Evolutionary conservation across 2,329 filamentous ascomycete genomes (phyloP).

Genomic region (Stemphylium beticola): DNA sequence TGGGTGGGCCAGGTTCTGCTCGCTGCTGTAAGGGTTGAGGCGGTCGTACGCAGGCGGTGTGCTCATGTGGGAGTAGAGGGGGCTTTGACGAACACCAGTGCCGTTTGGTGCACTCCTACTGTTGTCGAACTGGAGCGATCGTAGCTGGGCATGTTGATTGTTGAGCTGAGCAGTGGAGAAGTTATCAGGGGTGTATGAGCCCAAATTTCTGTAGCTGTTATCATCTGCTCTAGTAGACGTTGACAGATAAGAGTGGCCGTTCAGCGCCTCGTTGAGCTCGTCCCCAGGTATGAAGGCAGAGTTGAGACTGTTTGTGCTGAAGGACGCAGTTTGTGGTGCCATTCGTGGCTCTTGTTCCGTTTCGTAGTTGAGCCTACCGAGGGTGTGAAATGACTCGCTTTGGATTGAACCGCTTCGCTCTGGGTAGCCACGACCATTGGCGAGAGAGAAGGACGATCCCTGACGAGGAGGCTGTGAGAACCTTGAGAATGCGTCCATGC

Average conservation of each 20-base stretch:
- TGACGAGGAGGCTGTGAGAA: conserved; percentile 50
- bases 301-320: conserved; percentile 38
- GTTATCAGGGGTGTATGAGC: conserved; percentile 46
- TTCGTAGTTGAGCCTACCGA: conserved; percentile 44
- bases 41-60: conserved; percentile 54
- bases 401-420: conserved; percentile 49
- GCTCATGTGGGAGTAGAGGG: conserved; percentile 56
- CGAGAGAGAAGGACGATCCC: conserved; percentile 57
- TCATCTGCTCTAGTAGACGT: conserved; percentile 27
- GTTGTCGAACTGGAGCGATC: conserved; percentile 48
- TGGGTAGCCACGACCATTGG: conserved; percentile 48
- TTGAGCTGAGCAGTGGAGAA: conserved; percentile 39
- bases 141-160: conserved; percentile 47
- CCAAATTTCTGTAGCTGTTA: conserved; percentile 24
- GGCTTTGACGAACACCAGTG: conserved; percentile 52
- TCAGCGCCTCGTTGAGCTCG: conserved; percentile 31
- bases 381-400: conserved; percentile 46
- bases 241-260: conserved; percentile 35
- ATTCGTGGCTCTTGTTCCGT: conserved; percentile 43
- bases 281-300: conserved; percentile 31
- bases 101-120: conserved; percentile 54
- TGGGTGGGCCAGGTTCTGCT: conserved; percentile 50
- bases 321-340: conserved; percentile 40
- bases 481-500: conserved; percentile 36
- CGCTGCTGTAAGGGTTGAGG: conserved; percentile 51